Base-by-base conservation (phyloP, 164 flowering plant species). In the Tetracentron sinense region DNA sequence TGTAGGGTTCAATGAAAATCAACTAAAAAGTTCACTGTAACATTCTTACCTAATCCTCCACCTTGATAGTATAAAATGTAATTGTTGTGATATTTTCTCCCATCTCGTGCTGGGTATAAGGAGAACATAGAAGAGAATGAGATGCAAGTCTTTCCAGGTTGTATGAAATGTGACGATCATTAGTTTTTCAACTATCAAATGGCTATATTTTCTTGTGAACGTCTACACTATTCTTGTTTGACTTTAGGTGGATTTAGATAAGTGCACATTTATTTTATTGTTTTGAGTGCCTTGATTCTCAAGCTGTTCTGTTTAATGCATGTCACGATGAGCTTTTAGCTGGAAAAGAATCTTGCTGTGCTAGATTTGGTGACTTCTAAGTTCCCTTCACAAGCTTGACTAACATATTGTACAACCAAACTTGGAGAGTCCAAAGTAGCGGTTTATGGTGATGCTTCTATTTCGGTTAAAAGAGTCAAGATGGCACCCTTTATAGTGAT, bases 401-500 rank as follows among this genome's bases (percentile, higher is more conserved):
- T 38, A 38, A 38, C 11, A 12, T 8, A 10, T 28, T 1, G 8
- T 8, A 22, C 35, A 2, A 17, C 35, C 11, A 35, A 15, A 22
- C 2, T n/a, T 33, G 7, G 35, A 27, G 23, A 11, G 8, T 21
- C 27, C 11, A 20, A 7, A 54, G 17, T 14, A 0, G 3, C 15
- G 6, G 25, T 54, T 53, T 26, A 29, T 35, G 7, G 19, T 55
- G 20, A 0, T 4, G 14, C 21, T 30, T 17, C 29, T 49, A 29
- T 28, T 51, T 68, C 22, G 2, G 6, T 29, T 31, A 8, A 22
- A 28, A 35, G 53, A 23, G 8, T 53, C 12, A 42, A 15, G 5
- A 46, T 42, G 25, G 26, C 33, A 65, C 26, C 57, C 22, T 58
- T 17, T n/a, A 64, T 11, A 20, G 46, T 48, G 6, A 42, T n/a